These are phyloP conservation scores for Schizosaccharomyces cryophilus DNA, from an alignment of 805 yeast genomes.

Conservation along the genomic window DNA sequence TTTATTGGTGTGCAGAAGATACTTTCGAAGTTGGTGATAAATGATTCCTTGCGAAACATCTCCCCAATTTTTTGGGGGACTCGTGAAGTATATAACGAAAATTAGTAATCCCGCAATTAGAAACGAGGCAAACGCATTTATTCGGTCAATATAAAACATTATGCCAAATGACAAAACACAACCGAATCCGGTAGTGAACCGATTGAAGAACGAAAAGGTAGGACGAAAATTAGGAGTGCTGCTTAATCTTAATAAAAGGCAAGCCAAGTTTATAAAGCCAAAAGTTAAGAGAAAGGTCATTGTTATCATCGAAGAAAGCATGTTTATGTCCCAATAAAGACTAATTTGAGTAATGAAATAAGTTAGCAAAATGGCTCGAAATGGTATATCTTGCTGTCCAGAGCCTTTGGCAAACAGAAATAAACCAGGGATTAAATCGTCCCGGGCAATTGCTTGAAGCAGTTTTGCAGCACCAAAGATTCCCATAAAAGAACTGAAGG, in stretches of 20 bases:
- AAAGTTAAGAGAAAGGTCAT: conserved; percentile 96
- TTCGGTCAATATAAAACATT: conserved; percentile 85
- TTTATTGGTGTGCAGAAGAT: conserved; percentile 34
- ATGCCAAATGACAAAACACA: conserved; percentile 45
- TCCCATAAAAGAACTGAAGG: conserved; percentile 86
- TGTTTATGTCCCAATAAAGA: conserved; percentile 70
- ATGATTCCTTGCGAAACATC: conserved; percentile 89
- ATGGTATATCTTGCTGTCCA: conserved; percentile 26
- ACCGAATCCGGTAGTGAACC: conserved; percentile 61
- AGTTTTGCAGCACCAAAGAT: conserved; percentile 86
- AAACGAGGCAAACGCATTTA: conserved; percentile 59
- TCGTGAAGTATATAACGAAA: conserved; percentile 58
- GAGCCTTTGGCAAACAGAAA: conserved; percentile 29
- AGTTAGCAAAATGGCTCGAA: conserved; percentile 42
- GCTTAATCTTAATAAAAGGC: conserved; percentile 64
- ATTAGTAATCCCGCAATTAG: conserved; percentile 41
- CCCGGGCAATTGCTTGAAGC: conserved; percentile 75
- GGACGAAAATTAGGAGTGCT: conserved; percentile 98
- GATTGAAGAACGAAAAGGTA: conserved; percentile 65
- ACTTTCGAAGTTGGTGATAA: conserved; percentile 90
- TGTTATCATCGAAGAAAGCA: conserved; percentile 81
- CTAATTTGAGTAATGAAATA: conserved; percentile 70
- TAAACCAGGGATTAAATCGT: conserved; percentile 64
- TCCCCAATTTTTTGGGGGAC: conserved; percentile 95
- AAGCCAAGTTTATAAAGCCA: conserved; percentile 79